A percentile compares a stretch with the other conserved stretches of the same genome.
phyloP scores from a whole-genome alignment of 306 rosid genomes.

The Pachyrhizus erosus region DNA sequence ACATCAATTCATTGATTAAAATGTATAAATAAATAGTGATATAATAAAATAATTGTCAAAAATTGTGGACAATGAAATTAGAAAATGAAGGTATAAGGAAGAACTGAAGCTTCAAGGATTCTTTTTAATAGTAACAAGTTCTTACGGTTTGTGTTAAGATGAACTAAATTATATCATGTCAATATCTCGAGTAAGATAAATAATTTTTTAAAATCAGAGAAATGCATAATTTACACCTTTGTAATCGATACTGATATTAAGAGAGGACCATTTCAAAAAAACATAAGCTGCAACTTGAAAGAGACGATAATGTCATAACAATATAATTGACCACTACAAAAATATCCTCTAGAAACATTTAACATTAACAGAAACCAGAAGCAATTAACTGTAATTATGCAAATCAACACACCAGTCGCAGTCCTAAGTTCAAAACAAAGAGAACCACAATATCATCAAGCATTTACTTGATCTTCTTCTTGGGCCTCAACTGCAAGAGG shows the following conservation, averaged over 20 bases:
- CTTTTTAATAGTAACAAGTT: too few relatives aligned
- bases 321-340: neutral
- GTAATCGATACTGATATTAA: neutral
- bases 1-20: too few relatives aligned
- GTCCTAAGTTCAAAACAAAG: neutral
- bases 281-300: neutral
- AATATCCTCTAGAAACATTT: neutral
- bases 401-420: neutral
- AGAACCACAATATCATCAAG: neutral
- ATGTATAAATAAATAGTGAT: too few relatives aligned
- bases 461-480: slow-evolving; percentile 87
- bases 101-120: too few relatives aligned
- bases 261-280: neutral
- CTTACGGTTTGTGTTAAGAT: too few relatives aligned
- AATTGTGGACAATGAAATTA: too few relatives aligned
- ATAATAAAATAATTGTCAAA: too few relatives aligned
- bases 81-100: too few relatives aligned
- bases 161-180: too few relatives aligned
- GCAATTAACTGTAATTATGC: neutral
- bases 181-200: too few relatives aligned
- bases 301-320: neutral
- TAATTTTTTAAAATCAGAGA: too few relatives aligned
- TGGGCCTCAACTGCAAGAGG: slow-evolving; percentile 79
- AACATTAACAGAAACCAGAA: neutral
- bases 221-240: neutral